phyloP scores from a whole-genome alignment of 257 asterid genomes.

The Nicotiana otophora region DNA sequence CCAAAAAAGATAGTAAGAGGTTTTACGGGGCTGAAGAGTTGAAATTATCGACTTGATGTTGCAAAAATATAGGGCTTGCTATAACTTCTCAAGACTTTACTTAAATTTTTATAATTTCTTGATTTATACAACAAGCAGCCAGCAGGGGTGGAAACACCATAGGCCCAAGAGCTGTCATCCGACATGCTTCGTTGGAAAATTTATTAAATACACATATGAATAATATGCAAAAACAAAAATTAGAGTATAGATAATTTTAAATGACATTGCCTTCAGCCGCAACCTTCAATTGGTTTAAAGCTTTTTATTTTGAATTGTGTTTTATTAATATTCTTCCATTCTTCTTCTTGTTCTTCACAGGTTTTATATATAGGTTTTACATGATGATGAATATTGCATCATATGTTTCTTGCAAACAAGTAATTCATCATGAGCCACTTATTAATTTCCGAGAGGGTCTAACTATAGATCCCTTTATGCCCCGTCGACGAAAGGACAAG shows the following conservation, averaged over 20 bases:
- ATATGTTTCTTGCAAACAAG: conserved; percentile 42
- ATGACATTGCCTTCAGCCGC: too few relatives aligned
- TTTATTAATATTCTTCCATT: neutral
- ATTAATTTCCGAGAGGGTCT: conserved; percentile 52
- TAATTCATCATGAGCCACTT: conserved; percentile 25
- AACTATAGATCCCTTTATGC: conserved; percentile 42
- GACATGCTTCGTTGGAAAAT: too few relatives aligned
- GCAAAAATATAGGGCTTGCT: neutral
- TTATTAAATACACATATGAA: too few relatives aligned
- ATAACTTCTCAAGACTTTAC: too few relatives aligned
- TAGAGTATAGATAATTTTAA: too few relatives aligned
- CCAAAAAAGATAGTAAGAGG: neutral
- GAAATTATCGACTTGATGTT: neutral
- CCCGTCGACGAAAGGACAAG: conserved; percentile 53
- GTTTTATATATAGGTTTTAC: neutral
- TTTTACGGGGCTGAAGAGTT: neutral
- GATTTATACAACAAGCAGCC: too few relatives aligned
- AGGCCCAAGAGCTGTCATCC: neutral
- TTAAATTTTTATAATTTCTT: too few relatives aligned
- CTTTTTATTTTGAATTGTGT: too few relatives aligned
- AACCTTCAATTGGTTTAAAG: neutral
- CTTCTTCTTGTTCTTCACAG: neutral
- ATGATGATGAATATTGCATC: conserved; percentile 22
- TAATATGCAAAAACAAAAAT: too few relatives aligned
- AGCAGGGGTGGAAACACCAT: too few relatives aligned